Conservation (phyloP, 768 basidiomycete species). For the Boletus rubropictus region DNA sequence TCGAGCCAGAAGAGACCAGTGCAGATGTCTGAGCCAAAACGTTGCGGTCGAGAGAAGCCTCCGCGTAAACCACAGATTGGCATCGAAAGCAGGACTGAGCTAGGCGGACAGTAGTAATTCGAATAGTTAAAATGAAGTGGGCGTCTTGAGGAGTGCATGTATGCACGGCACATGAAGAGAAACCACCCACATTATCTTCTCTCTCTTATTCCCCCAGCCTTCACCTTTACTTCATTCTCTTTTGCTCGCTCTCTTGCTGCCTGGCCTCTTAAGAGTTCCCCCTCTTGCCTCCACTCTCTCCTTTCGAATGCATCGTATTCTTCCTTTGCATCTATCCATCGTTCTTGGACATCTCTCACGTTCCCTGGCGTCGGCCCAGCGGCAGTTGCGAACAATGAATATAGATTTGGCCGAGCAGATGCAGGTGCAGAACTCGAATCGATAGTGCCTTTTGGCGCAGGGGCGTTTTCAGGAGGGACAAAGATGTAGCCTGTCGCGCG, state of each 20-base stretch:
- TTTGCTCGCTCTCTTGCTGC: slow-evolving; percentile 13
- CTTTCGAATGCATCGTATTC: slow-evolving; percentile 80
- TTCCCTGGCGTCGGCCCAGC: slow-evolving; percentile 48
- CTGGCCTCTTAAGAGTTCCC: slow-evolving; percentile 37
- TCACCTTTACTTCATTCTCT: slow-evolving; percentile 1
- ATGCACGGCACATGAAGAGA: too few relatives aligned
- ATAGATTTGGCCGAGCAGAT: slow-evolving; percentile 54
- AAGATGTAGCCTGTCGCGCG: slow-evolving; percentile 91
- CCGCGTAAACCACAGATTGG: not conserved
- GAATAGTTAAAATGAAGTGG: not conserved
- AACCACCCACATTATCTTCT: slow-evolving; percentile 20
- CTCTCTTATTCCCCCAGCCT: slow-evolving; percentile 23
- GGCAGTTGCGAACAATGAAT: slow-evolving; percentile 63
- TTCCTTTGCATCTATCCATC: slow-evolving; percentile 86
- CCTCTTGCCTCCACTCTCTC: slow-evolving; percentile 71
- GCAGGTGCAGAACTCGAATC: slow-evolving; percentile 30
- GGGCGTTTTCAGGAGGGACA: slow-evolving; percentile 46
- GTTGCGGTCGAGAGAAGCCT: not conserved
- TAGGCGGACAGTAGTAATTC: not conserved
- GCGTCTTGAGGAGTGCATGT: too few relatives aligned
- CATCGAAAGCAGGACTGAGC: not conserved
- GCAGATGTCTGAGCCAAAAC: not conserved
- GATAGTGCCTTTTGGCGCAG: slow-evolving; percentile 30
- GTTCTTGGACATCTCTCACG: slow-evolving; percentile 80
- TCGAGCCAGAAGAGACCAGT: slow-evolving; percentile 1